These are phyloP conservation scores for Colletotrichum sp. DNA, from an alignment of 2,329 filamentous ascomycete species.

Conservation along the genomic window DNA sequence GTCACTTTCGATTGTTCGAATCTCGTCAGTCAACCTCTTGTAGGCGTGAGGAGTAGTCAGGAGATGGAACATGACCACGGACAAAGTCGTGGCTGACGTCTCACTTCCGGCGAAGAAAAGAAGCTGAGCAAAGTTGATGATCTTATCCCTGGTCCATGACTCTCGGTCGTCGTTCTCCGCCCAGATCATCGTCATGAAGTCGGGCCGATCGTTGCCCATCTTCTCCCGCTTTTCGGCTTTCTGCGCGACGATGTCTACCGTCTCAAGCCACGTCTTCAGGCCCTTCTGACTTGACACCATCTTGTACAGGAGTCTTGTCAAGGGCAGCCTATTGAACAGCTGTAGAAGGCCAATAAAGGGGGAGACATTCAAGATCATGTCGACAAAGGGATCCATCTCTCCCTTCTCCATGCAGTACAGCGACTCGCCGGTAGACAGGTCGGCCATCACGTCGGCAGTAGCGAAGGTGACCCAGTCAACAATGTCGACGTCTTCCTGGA, in stretches of 20 bases:
- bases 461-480: background rate
- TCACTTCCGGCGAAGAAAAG: background rate
- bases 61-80: background rate
- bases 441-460: constrained; percentile 18
- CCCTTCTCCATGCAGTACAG: constrained; percentile 19
- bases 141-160: background rate
- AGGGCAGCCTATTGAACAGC: constrained; percentile 1
- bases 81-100: background rate
- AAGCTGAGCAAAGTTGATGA: background rate
- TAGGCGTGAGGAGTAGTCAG: background rate
- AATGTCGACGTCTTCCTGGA: constrained; percentile 22
- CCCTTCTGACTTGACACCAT: background rate
- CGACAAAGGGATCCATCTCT: constrained; percentile 9
- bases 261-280: constrained; percentile 14
- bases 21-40: constrained; percentile 33
- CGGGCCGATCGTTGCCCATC: background rate
- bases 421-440: constrained; percentile 21
- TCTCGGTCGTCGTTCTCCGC: background rate
- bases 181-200: background rate
- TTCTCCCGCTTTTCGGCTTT: background rate
- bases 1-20: constrained; percentile 34
- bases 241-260: background rate
- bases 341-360: background rate
- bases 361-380: background rate
- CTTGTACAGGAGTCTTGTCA: background rate